Evolutionary conservation across 768 basidiomycete genomes (phyloP).

Genomic region (Pholiota conissans): DNA sequence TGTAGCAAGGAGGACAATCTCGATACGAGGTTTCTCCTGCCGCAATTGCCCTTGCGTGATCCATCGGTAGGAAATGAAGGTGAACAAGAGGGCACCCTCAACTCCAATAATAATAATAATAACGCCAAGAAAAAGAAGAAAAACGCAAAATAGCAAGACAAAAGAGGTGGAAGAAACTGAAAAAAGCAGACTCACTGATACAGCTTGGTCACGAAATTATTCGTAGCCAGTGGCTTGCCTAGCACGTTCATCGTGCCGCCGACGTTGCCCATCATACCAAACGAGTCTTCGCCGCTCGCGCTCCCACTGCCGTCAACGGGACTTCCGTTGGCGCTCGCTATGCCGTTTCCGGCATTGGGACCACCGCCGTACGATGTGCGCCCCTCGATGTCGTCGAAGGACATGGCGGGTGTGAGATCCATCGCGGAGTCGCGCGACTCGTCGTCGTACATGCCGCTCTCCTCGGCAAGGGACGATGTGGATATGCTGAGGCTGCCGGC

Average conservation of each 20-base stretch:
- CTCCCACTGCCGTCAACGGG: conserved; percentile 52
- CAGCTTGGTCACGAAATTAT: conserved; percentile 88
- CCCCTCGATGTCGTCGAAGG: conserved; percentile 64
- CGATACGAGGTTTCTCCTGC: no score
- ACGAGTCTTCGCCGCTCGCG: conserved; percentile 39
- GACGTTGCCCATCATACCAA: conserved; percentile 25
- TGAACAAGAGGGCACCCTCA: no score
- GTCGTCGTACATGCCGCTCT: conserved; percentile 32
- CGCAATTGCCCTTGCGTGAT: no score
- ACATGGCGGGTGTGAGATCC: conserved; percentile 31
- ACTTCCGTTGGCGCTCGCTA: conserved; percentile 37
- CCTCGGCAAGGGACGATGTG: conserved; percentile 37
- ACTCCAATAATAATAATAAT: no score
- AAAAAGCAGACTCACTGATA: conserved; percentile 61
- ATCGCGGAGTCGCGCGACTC: conserved; percentile 36
- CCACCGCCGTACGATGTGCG: conserved; percentile 37
- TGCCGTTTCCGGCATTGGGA: conserved; percentile 35
- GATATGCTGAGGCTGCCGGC: conserved; percentile 18
- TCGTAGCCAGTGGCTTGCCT: conserved; percentile 67
- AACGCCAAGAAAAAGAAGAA: no score
- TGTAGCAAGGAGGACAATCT: no score
- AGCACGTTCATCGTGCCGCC: conserved; percentile 54
- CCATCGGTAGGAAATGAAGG: no score
- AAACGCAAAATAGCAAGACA: neutral
- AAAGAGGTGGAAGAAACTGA: neutral